Evolutionary conservation across 805 yeast species (phyloP).

Genomic region (Saccharomycopsis fermentans): DNA sequence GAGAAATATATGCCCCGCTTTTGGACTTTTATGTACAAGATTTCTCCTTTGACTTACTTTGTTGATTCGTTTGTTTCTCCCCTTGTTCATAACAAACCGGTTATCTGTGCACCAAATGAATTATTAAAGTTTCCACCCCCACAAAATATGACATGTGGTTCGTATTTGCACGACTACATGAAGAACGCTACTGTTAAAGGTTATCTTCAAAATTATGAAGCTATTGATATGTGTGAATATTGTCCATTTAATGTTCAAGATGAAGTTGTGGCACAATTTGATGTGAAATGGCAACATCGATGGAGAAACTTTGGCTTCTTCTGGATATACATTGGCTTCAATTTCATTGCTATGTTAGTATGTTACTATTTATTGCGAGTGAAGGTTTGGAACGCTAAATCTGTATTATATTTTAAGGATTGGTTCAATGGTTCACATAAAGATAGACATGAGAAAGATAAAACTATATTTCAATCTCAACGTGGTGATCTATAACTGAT

Average conservation of each 20-base stretch:
- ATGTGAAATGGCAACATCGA: slow-evolving; percentile 35
- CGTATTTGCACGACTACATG: slow-evolving; percentile 30
- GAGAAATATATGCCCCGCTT: slow-evolving; percentile 34
- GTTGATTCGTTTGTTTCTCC: slow-evolving; percentile 34
- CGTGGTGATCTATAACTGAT: too few species aligned
- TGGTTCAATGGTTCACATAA: slow-evolving; percentile 34
- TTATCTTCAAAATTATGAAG: slow-evolving; percentile 32
- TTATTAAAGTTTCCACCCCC: slow-evolving; percentile 33
- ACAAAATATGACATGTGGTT: slow-evolving; percentile 39
- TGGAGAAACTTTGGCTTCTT: slow-evolving; percentile 61
- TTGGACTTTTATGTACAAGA: slow-evolving; percentile 39
- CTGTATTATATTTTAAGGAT: slow-evolving; percentile 29
- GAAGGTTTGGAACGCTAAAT: slow-evolving; percentile 26
- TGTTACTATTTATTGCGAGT: slow-evolving; percentile 31
- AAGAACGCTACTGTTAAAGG: slow-evolving; percentile 31
- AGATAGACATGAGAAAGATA: slow-evolving; percentile 39
- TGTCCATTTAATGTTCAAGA: slow-evolving; percentile 28
- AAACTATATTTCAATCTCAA: slow-evolving; percentile 31
- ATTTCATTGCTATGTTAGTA: slow-evolving; percentile 30
- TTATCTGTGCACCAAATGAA: slow-evolving; percentile 31
- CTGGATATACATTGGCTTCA: slow-evolving; percentile 34
- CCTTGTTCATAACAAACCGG: slow-evolving; percentile 30
- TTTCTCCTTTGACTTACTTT: slow-evolving; percentile 40
- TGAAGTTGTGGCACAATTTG: slow-evolving; percentile 28
- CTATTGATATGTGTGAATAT: slow-evolving; percentile 32